Conservation (phyloP, 305 asterid genomes). For the Rubia tinctorum region DNA sequence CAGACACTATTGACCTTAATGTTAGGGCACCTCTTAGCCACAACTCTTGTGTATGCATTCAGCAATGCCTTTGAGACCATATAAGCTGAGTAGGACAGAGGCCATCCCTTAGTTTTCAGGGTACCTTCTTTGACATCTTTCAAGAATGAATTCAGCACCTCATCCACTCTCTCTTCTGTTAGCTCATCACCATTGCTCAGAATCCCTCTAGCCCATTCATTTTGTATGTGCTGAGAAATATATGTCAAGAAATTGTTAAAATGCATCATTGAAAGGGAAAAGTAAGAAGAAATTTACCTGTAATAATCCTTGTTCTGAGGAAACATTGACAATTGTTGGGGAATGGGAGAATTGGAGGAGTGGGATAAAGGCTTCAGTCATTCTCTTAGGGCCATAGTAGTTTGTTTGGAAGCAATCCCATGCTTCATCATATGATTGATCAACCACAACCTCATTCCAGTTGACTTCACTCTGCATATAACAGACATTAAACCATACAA, state of each 20-base stretch:
- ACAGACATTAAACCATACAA: not conserved
- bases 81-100: conserved; percentile 10
- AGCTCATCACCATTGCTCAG: conserved; percentile 39
- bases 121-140: conserved; percentile 44
- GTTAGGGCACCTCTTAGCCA: not conserved
- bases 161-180: conserved; percentile 44
- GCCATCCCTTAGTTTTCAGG: conserved; percentile 51
- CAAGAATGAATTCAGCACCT: conserved; percentile 33
- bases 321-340: conserved; percentile 48
- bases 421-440: conserved; percentile 31
- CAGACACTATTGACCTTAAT: not conserved
- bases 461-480: conserved; percentile 9
- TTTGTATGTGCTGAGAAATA: conserved; percentile 40
- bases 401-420: conserved; percentile 38
- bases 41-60: not conserved
- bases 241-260: not conserved
- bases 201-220: conserved; percentile 44
- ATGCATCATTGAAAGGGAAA: not conserved
- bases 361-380: conserved; percentile 10
- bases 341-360: conserved; percentile 23
- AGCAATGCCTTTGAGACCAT: conserved; percentile 42
- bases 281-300: conserved; percentile 26
- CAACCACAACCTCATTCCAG: conserved; percentile 26
- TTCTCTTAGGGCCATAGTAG: conserved; percentile 32
- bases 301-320: conserved; percentile 43